Conservation (phyloP, 768 basidiomycete genomes). For the Russula vinacea region DNA sequence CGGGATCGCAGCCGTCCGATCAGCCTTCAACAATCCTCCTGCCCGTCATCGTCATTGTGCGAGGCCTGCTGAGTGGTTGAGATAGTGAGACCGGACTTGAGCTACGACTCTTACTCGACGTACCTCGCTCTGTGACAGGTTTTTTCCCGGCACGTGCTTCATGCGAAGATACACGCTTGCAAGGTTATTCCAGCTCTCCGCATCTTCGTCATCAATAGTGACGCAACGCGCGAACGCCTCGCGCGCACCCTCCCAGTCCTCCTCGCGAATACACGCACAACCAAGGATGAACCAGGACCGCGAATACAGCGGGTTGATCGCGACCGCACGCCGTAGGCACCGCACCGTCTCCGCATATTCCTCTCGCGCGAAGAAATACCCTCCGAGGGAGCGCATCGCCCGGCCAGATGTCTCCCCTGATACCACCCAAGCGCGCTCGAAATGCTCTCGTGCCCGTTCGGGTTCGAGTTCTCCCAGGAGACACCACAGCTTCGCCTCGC, state of each 20-base stretch:
- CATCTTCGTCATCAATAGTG: constrained; percentile 90
- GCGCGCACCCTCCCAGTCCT: constrained; percentile 81
- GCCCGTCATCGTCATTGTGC: constrained; percentile 6
- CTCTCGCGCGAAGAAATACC: constrained; percentile 67
- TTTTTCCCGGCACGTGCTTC: constrained; percentile 41
- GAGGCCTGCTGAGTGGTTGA: neutral
- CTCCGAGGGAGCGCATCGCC: constrained; percentile 89
- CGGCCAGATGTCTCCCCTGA: constrained; percentile 80
- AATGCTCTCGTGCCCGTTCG: constrained; percentile 65
- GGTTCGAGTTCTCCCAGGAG: constrained; percentile 89
- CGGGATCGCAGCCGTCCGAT: constrained; percentile 41
- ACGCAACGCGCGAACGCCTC: constrained; percentile 86
- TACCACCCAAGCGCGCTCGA: constrained; percentile 78
- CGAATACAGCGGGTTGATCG: constrained; percentile 83
- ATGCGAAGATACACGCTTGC: constrained; percentile 91
- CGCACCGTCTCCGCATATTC: constrained; percentile 61
- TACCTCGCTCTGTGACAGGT: constrained; percentile 36
- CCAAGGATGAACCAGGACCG: constrained; percentile 97
- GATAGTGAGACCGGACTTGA: neutral
- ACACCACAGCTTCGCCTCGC: constrained; percentile 94
- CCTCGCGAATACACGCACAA: constrained; percentile 76
- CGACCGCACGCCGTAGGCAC: constrained; percentile 70
- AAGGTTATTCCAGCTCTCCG: constrained; percentile 97
- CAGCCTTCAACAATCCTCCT: neutral
- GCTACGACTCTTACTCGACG: neutral